Base-by-base conservation (phyloP, 768 basidiomycete species). In the Xerocomus potaroensis region DNA sequence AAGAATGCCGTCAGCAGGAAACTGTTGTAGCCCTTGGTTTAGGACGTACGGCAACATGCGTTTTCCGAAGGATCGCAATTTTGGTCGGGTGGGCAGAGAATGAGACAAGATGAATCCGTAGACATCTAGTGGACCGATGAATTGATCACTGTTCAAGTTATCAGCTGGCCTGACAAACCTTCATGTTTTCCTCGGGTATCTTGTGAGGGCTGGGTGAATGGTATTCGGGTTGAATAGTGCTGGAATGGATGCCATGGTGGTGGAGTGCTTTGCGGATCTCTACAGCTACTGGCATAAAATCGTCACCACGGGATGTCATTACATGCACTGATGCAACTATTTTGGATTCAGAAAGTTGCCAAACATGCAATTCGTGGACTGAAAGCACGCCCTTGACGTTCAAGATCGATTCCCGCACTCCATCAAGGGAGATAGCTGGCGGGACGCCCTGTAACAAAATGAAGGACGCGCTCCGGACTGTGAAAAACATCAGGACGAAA, bases 321-420 rank as follows among this genome's bases (percentile, higher is more conserved):
- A 99, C 91, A 67, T 99, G 96, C 21, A 99, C 95, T 2, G 90
- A 94, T 9, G 94, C 94, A 34, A 99, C 87, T 45, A 93, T 82
- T 64, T 96, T 97, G 47, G 79, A 82, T 69, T 99, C 96, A 9
- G 91, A 94, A 39, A 99, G 78, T 60, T 95, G 92, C 96, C 96
- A 99, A 43, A 98, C 81, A 68, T 99, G 96, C 22, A 99, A 76
- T 62, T 97, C 91, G 59, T 98, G 96, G 23, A 98, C 72, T 12
- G 81, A 81, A 46, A 79, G 66, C 21, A 88, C 96, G 39, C 96
- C 95, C 4, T 86, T 77, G 21, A 97, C 87, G 4, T 70, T 71
- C 12, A 87, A 72, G 47, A 99, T 95, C 5, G 87, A 81, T n/a
- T 73, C 68, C 37, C 86, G 81, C 16, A 98, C 87, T 54, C 84